Percentiles rank a stretch among this genome's conserved stretches.
These are phyloP conservation scores for Naganishia sp. DNA, from an alignment of 1,284 basidiomycete species.

Conservation along the genomic window DNA sequence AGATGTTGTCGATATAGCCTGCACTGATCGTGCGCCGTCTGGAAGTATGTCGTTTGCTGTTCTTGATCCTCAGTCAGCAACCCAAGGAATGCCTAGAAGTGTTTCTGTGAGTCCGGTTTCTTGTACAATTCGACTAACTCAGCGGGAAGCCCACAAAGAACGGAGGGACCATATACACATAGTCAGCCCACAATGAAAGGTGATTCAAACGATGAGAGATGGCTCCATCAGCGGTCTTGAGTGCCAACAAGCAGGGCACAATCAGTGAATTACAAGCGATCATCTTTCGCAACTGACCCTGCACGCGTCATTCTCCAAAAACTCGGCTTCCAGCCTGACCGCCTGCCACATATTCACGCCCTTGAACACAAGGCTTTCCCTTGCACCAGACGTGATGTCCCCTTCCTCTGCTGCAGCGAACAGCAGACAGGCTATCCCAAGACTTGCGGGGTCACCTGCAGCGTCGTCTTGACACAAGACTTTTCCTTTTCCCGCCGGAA, in stretches of 20 bases:
- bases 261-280: background rate
- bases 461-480: conserved; percentile 25
- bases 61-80: background rate
- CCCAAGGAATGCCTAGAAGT: conserved; percentile 20
- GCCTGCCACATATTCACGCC: conserved; percentile 14
- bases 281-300: background rate
- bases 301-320: conserved; percentile 16
- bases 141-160: conserved; percentile 7
- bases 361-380: background rate
- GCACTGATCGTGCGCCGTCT: conserved; percentile 25
- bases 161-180: conserved; percentile 30
- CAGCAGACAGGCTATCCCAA: conserved; percentile 20
- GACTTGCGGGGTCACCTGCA: conserved; percentile 24
- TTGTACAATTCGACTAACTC: background rate
- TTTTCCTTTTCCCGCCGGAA: conserved; percentile 28
- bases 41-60: conserved; percentile 3
- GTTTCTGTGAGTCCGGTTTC: background rate
- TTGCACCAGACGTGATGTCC: background rate
- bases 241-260: background rate
- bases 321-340: conserved; percentile 12
- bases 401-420: conserved; percentile 1
- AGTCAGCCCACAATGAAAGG: conserved; percentile 30
- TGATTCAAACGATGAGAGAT: conserved; percentile 28
- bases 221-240: conserved; percentile 26
- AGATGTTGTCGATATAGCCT: conserved; percentile 22